Percentiles rank a stretch among this genome's conserved stretches.
These are phyloP conservation scores for Asparagopsis taxiformis DNA, from an alignment of 31 red algal species.

Conservation along the genomic window DNA sequence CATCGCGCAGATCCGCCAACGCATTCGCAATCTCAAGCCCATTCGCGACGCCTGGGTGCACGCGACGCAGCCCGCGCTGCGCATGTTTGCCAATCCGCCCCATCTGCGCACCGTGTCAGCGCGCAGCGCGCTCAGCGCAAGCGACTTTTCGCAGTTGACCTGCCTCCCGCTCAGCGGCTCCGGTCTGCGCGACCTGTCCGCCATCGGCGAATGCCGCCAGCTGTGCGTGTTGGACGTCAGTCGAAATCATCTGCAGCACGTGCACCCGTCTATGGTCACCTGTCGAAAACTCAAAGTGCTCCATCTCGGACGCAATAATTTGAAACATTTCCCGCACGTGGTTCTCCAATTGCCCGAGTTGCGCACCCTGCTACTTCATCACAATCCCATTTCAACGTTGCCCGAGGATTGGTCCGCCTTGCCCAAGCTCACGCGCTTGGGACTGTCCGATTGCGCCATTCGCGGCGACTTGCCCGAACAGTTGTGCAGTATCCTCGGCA, in stretches of 20 bases:
- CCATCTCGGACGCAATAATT: constrained; percentile 53
- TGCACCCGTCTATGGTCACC: constrained; percentile 14
- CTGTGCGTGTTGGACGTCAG: constrained; percentile 25
- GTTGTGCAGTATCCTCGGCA: constrained; percentile 38
- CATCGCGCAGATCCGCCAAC: constrained; percentile 8
- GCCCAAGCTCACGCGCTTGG: constrained; percentile 33
- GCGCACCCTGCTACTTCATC: constrained; percentile 39
- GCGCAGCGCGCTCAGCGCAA: constrained; percentile 10
- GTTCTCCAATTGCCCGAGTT: constrained; percentile 25
- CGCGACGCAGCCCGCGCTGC: constrained; percentile 11
- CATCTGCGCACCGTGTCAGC: constrained; percentile 3
- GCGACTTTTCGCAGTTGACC: not conserved
- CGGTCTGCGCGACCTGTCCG: constrained; percentile 2
- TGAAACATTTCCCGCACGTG: constrained; percentile 23
- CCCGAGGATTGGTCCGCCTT: constrained; percentile 31
- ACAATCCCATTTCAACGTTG: constrained; percentile 33
- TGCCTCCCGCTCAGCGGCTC: constrained; percentile 7
- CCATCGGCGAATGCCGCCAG: constrained; percentile 15
- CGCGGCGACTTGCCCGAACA: constrained; percentile 23
- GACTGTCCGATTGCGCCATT: constrained; percentile 33
- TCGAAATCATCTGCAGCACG: constrained; percentile 10
- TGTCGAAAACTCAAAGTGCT: constrained; percentile 25
- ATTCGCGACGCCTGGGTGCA: constrained; percentile 37
- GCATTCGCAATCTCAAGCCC: constrained; percentile 14
- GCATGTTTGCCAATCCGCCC: not conserved